A percentile compares a stretch with the other conserved stretches of the same genome.
Evolutionary conservation across 202 grass and related monocot genomes (phyloP).

Genomic region (Schoenoplectus triqueter): DNA sequence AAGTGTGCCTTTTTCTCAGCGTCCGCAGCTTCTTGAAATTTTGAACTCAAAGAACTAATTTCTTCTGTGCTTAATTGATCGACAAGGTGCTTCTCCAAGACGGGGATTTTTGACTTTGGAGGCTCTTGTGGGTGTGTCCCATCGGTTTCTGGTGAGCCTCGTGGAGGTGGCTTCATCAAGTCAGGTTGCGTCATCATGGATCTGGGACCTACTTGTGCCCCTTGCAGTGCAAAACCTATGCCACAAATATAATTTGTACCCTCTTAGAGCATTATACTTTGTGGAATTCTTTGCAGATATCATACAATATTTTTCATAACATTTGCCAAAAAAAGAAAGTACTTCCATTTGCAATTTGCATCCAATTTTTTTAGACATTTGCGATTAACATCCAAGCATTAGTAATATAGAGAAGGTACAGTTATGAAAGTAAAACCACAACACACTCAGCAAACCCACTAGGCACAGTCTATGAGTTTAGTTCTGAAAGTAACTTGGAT

Average conservation of each 20-base stretch:
- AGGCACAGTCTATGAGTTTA: not conserved
- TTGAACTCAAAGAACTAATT: constrained; percentile 62
- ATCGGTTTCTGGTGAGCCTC: constrained; percentile 63
- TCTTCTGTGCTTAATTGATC: constrained; percentile 98
- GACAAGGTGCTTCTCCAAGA: constrained; percentile 85
- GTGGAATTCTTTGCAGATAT: constrained; percentile 19
- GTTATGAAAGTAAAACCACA: not conserved
- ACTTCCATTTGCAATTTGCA: not conserved
- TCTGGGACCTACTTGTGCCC: constrained; percentile 34
- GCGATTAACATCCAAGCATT: not conserved
- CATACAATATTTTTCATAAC: constrained; percentile 15
- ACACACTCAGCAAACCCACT: not conserved
- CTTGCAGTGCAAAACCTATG: constrained; percentile 35
- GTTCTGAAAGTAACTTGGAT: not conserved
- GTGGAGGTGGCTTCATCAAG: constrained; percentile 68
- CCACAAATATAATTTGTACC: constrained; percentile 39
- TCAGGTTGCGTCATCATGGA: constrained; percentile 52
- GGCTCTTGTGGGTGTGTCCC: constrained; percentile 48
- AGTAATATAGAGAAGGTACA: not conserved
- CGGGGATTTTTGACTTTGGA: constrained; percentile 82
- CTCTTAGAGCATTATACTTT: constrained; percentile 49
- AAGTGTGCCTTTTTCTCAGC: constrained; percentile 80
- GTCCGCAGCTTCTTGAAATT: constrained; percentile 94
- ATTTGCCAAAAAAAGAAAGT: not conserved
- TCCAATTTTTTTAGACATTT: not conserved